Conservation (phyloP, 2,329 filamentous ascomycete species). For the Colletotrichum sp. region DNA sequence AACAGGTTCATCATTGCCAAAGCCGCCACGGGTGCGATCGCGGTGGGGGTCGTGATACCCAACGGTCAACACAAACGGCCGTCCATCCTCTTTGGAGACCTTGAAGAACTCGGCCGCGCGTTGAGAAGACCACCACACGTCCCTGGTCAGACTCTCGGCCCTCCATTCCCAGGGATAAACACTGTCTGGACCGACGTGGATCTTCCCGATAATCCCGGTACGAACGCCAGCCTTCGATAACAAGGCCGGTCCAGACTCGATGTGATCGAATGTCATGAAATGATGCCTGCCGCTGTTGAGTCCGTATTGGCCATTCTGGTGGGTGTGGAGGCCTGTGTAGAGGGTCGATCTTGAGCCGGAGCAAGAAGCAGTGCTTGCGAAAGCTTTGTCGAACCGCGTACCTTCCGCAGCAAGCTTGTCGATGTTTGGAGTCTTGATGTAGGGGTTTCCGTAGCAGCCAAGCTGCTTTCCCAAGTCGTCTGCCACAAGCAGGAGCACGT, state of each 20-base stretch:
- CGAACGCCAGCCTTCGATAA: background rate
- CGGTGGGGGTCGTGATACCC: background rate
- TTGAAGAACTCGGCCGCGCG: background rate
- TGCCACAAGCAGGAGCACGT: constrained; percentile 45
- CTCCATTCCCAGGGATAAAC: background rate
- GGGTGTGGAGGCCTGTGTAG: constrained; percentile 55
- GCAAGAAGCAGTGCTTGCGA: constrained; percentile 52
- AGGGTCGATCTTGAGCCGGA: constrained; percentile 51
- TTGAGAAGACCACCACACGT: background rate
- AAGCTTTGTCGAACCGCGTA: constrained; percentile 42
- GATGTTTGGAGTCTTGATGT: constrained; percentile 42
- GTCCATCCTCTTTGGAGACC: background rate
- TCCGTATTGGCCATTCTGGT: constrained; percentile 54
- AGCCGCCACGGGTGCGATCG: background rate
- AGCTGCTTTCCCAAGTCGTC: constrained; percentile 46
- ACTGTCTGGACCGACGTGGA: background rate
- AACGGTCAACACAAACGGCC: background rate
- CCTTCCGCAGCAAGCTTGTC: constrained; percentile 43
- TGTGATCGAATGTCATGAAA: constrained; percentile 45
- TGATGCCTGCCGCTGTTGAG: constrained; percentile 40
- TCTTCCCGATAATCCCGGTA: background rate
- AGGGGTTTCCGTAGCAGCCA: constrained; percentile 37
- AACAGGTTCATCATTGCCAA: background rate
- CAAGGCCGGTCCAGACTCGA: constrained; percentile 30
- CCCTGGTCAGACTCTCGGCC: background rate